Evolutionary conservation across 148 eudicot species (phyloP), one percentile per base, ranked within the genome.

Genomic region (Diospyros kaki): DNA sequence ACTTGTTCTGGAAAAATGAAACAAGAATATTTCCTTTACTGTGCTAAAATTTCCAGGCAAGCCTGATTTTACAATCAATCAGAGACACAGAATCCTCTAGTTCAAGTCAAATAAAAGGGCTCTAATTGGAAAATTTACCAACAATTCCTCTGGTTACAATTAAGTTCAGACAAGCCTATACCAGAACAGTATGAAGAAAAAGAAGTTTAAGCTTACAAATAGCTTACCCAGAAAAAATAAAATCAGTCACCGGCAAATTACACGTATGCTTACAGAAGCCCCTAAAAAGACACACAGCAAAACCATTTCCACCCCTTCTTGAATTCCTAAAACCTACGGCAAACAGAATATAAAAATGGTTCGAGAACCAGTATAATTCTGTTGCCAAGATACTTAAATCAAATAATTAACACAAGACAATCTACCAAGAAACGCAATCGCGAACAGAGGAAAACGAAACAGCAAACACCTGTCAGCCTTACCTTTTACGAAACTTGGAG

Each of bases 1-100:
- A 42, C 55, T 64, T 65, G 48, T 66, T 69, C 59, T 39, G 63
- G 62, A 1, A 71, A 60, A 74, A 51, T 12, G 15, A 73, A 52
- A 46, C 68, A 6, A 50, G 43, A 45, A n/a, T 50, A 38, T 17
- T 42, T 7, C 14, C 44, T 5, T 48, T 38, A 45, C 55, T 38
- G 42, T 43, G 69, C 13, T 52, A 63, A 70, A 28, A 42, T 64
- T 43, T 56, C 64, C 64, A 42, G 50, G 17, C 40, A 40, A n/a
- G 51, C 51, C 56, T 12, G 10, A 41, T 6, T 43, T 61, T 6
- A 52, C n/a, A 64, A 42, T 55, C 59, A 46, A 3, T 5, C 4
- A 78, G 14, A 59, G 55, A 28, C 46, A 46, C 41, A 40, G 52
- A 64, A 64, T 64, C 13, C 63, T 58, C 64, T 45, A 0, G 5